phyloP scores from a whole-genome alignment of 306 rosid species.

The Medicago arabica region DNA sequence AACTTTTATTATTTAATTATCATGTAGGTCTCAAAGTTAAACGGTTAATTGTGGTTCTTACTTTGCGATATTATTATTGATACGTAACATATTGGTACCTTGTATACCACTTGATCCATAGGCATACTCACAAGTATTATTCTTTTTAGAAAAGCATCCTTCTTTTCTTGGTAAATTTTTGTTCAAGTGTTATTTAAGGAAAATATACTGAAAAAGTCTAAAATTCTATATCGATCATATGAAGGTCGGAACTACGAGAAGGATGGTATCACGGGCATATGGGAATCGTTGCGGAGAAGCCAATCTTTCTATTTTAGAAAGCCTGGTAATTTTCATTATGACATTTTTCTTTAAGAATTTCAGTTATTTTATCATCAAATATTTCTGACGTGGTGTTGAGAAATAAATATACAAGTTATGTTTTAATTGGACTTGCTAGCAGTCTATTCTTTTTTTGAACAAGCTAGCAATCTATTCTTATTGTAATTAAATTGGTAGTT shows the following conservation, averaged over 20 bases:
- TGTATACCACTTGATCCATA: constrained; percentile 18
- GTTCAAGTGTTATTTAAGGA: constrained; percentile 31
- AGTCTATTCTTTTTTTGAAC: not conserved
- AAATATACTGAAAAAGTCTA: constrained; percentile 40
- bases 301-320: constrained; percentile 79
- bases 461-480: constrained; percentile 1
- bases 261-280: constrained; percentile 73
- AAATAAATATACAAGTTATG: constrained; percentile 26
- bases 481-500: constrained; percentile 28
- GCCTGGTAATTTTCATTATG: constrained; percentile 69
- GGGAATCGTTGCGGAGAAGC: constrained; percentile 89
- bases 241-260: constrained; percentile 92
- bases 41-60: constrained; percentile 9
- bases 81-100: constrained; percentile 4
- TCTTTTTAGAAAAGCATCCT: not conserved
- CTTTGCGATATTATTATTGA: constrained; percentile 19
- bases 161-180: constrained; percentile 30
- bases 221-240: constrained; percentile 46
- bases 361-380: constrained; percentile 24
- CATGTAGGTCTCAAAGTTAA: not conserved
- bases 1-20: constrained; percentile 23
- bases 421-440: constrained; percentile 33
- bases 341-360: constrained; percentile 9
- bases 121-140: constrained; percentile 26
- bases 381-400: constrained; percentile 13